A percentile compares a stretch with the other conserved stretches of the same genome.
These are phyloP conservation scores for Planoprotostelium fungivorum DNA, from an alignment of 78 protist species.

Conservation along the genomic window DNA sequence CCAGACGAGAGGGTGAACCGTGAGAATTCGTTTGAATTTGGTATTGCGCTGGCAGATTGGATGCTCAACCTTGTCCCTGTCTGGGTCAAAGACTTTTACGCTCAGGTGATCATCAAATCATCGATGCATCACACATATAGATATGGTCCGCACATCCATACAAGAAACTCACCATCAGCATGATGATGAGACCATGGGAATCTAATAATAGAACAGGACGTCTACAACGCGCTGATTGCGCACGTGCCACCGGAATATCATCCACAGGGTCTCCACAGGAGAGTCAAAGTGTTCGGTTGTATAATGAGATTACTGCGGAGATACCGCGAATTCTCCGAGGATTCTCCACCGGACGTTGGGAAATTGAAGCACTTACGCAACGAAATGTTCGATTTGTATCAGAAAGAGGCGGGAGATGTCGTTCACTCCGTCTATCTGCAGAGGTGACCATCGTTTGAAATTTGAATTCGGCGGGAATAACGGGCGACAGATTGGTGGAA, in stretches of 20 bases:
- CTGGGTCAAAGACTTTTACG: background rate
- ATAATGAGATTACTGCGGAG: background rate
- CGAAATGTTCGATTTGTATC: background rate
- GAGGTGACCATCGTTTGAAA: background rate
- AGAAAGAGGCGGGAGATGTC: background rate
- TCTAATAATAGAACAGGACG: background rate
- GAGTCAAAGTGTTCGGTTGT: background rate
- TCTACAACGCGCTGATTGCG: background rate
- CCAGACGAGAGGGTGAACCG: background rate
- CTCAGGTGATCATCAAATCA: background rate
- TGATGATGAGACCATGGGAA: too few species aligned
- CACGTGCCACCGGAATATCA: background rate
- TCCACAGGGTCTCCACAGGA: background rate
- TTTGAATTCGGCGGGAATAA: background rate
- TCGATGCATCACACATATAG: background rate
- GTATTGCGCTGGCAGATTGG: background rate
- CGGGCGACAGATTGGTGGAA: background rate
- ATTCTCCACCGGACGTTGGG: background rate
- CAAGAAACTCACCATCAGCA: too few species aligned
- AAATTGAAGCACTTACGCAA: background rate
- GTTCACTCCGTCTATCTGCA: background rate
- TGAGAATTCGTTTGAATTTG: background rate
- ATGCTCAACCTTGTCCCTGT: background rate
- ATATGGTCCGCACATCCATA: too few species aligned
- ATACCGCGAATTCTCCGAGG: background rate